Evolutionary conservation across 2,329 filamentous ascomycete species (phyloP).

Genomic region (Colletotrichum scovillei): DNA sequence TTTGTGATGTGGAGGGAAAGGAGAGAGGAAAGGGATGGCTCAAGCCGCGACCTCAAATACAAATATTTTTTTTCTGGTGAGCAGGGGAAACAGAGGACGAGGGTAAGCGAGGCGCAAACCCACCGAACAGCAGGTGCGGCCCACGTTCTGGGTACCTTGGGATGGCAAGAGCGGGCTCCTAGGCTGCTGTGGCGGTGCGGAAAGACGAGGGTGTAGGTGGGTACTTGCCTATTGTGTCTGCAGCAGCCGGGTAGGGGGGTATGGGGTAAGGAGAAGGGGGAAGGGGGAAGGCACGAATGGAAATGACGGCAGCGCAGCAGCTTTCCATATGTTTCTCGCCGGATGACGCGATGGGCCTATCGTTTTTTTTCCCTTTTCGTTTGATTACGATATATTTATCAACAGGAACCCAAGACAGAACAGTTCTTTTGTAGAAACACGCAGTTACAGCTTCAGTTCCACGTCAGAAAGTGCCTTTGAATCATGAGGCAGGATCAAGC

Average conservation of each 20-base stretch:
- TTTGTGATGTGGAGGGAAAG: slow-evolving; percentile 54
- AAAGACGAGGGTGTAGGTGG: slow-evolving; percentile 21
- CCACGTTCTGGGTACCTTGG: slow-evolving; percentile 30
- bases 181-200: slow-evolving; percentile 32
- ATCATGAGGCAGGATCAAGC: background rate
- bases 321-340: slow-evolving; percentile 5
- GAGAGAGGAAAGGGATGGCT: slow-evolving; percentile 44
- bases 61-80: slow-evolving; percentile 53
- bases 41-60: slow-evolving; percentile 39
- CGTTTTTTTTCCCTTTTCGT: background rate
- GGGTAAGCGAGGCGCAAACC: slow-evolving; percentile 36
- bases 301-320: slow-evolving; percentile 12
- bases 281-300: slow-evolving; percentile 22
- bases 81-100: slow-evolving; percentile 34
- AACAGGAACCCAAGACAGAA: background rate
- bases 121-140: slow-evolving; percentile 33
- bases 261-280: slow-evolving; percentile 1
- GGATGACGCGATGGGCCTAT: slow-evolving; percentile 25
- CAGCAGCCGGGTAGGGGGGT: slow-evolving; percentile 25
- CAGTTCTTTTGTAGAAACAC: background rate
- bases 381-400: slow-evolving; percentile 23
- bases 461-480: background rate
- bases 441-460: background rate
- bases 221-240: slow-evolving; percentile 35
- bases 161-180: slow-evolving; percentile 17